Conservation (phyloP, 202 grass and related monocot species). For the Panicum hallii region DNA sequence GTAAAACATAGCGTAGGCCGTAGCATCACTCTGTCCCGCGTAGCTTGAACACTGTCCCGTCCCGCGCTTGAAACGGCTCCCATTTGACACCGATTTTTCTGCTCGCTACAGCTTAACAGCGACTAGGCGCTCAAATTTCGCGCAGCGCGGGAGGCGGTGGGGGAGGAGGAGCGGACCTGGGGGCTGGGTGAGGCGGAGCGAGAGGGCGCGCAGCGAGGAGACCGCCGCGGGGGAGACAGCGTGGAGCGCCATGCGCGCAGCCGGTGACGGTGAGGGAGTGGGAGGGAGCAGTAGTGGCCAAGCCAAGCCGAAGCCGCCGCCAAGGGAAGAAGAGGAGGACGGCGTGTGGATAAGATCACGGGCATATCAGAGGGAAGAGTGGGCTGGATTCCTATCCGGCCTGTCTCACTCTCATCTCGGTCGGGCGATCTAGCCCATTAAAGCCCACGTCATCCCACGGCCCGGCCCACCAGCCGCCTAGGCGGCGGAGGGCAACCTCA, state of each 20-base stretch:
- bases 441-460: background rate
- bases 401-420: background rate
- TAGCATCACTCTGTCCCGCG: background rate
- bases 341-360: background rate
- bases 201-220: conserved; percentile 32
- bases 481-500: conserved; percentile 1
- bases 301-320: background rate
- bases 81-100: background rate
- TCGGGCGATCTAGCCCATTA: background rate
- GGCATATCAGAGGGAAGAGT: background rate
- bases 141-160: background rate
- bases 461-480: conserved; percentile 8
- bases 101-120: background rate
- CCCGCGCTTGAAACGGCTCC: background rate
- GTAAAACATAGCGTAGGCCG: background rate
- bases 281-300: background rate
- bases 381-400: background rate
- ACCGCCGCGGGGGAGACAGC: conserved; percentile 58
- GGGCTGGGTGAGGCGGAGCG: conserved; percentile 30
- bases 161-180: conserved; percentile 48
- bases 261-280: background rate
- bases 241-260: conserved; percentile 50
- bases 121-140: background rate
- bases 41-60: background rate
- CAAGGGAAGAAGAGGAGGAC: background rate